Evolutionary conservation across 2,329 filamentous ascomycete species (phyloP).

Genomic region (Botrytis hyacinthi): DNA sequence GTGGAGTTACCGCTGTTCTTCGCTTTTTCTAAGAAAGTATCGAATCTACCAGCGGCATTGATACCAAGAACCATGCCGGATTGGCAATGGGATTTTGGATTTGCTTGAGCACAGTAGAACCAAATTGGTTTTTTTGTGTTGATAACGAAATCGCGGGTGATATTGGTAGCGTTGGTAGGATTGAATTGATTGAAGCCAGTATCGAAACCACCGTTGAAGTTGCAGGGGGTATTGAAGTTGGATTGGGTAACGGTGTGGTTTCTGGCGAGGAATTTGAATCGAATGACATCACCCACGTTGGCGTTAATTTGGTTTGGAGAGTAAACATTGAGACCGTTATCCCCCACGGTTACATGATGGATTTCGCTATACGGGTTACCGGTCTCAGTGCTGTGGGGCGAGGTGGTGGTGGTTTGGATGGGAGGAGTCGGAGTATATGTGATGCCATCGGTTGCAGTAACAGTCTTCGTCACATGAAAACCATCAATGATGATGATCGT

Average conservation of each 20-base stretch:
- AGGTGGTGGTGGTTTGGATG: background rate
- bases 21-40: background rate
- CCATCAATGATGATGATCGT: background rate
- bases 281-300: conserved; percentile 62
- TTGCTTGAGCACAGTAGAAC: conserved; percentile 11
- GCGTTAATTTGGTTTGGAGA: conserved; percentile 58
- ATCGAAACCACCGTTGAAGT: conserved; percentile 60
- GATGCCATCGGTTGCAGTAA: background rate
- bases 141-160: background rate
- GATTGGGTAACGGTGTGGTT: conserved; percentile 76
- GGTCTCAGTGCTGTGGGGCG: background rate
- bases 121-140: background rate
- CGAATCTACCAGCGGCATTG: conserved; percentile 1
- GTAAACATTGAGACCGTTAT: conserved; percentile 41
- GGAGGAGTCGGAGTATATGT: background rate
- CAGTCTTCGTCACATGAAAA: background rate
- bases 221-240: conserved; percentile 62
- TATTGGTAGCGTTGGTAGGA: background rate
- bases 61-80: conserved; percentile 12
- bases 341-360: conserved; percentile 5
- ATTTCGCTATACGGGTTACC: background rate
- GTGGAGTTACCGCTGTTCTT: background rate
- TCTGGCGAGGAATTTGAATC: conserved; percentile 67
- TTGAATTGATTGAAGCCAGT: conserved; percentile 43
- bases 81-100: background rate